Base-by-base conservation (phyloP, 148 eudicot species). In the Fallopia convolvulus region DNA sequence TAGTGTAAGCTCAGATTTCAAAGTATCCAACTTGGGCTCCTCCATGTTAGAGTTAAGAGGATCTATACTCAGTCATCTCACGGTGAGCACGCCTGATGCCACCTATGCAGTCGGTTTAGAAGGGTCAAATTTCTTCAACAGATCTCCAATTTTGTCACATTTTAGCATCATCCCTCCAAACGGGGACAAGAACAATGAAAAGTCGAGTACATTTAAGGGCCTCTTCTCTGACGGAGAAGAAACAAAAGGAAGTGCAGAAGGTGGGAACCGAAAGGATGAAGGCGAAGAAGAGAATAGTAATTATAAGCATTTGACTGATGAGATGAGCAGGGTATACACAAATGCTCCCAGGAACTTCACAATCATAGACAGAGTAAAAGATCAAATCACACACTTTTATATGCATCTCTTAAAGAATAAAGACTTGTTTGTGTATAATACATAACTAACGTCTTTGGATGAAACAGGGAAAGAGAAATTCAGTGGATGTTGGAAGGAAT, bases 21-120 rank as follows among this genome's bases (percentile, higher is more conserved):
- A 65, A 53, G 77, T 92, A 74, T 83, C 76, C 10, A 90, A 86
- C 85, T 76, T 77, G 33, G 82, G 78, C 50, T 74, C 88, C 14
- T 80, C 88, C 65, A 18, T 85, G 2, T 61, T 90, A 3, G 75
- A 75, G 52, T 47, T 92, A 52, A 83, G 36, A 79, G 97, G 94
- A 21, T 88, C 86, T n/a, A 26, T 89, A 40, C 1, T 90, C 18
- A 90, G 90, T 77, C 95, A 94, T 84, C 74, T 94, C 74, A 83
- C 84, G 6, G 91, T 92, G 42, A 94, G 95, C 87, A 88, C 95
- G 55, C 97, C 97, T 0, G 98, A 94, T n/a, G 97, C 93, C n/a
- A 84, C 93, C 76, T 92, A 89, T 65, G 95, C 92, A 23, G n/a
- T 85, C 14, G 98, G 98, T 76, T 75, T 94, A 77, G 92, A 90